Evolutionary conservation across 164 flowering plant genomes (phyloP).

Genomic region (Paratinospora sagittata): DNA sequence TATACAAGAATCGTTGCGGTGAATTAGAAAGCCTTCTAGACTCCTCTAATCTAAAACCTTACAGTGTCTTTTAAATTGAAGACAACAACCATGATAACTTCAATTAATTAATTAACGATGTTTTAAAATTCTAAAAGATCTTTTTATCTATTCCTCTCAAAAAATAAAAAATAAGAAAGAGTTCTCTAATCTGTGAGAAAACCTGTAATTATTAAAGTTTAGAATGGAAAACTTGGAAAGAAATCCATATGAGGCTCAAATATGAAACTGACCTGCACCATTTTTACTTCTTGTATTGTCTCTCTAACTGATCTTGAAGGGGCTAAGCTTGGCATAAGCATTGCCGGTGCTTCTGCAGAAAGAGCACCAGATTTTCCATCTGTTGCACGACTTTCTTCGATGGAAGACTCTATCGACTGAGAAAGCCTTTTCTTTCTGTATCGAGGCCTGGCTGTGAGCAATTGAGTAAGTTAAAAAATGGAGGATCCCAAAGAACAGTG

Average conservation of each 20-base stretch:
- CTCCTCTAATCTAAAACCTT: too few species aligned
- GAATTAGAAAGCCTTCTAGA: too few species aligned
- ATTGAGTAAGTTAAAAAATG: conserved; percentile 16
- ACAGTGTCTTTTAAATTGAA: too few species aligned
- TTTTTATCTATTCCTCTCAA: too few species aligned
- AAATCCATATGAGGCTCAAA: not conserved
- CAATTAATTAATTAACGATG: too few species aligned
- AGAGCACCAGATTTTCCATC: conserved; percentile 25
- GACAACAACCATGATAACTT: too few species aligned
- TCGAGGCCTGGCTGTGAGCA: conserved; percentile 66
- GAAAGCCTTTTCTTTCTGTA: conserved; percentile 47
- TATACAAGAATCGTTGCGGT: too few species aligned
- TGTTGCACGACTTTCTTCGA: conserved; percentile 26
- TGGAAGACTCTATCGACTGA: conserved; percentile 43
- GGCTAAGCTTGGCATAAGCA: conserved; percentile 62
- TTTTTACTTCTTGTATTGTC: conserved; percentile 76
- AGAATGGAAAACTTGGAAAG: not conserved
- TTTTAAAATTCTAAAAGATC: too few species aligned
- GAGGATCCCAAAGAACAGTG: not conserved
- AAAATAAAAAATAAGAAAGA: not conserved
- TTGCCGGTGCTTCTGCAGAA: conserved; percentile 47
- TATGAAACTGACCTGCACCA: conserved; percentile 67
- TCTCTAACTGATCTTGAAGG: conserved; percentile 80
- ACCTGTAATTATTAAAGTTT: not conserved
- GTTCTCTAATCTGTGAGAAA: not conserved